phyloP scores from a whole-genome alignment of 148 eudicot genomes.

The Fagopyrum esculentum region DNA sequence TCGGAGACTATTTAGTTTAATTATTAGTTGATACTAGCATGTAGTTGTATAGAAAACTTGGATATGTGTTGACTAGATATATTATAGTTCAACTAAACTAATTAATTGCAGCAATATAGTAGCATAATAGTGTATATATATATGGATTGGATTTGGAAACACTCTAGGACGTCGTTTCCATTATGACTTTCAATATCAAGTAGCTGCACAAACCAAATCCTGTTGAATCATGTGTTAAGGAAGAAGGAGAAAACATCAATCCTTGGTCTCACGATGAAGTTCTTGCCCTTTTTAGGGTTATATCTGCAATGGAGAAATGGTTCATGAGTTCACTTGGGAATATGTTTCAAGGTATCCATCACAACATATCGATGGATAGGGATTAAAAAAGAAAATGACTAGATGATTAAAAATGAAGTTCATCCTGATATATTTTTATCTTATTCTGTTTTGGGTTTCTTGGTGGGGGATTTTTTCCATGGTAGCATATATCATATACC shows the following conservation, averaged over 20 bases:
- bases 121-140: no score
- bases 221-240: background rate
- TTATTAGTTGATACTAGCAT: no score
- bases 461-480: no score
- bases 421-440: no score
- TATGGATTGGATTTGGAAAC: no score
- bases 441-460: no score
- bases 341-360: no score
- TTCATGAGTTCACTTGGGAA: slow-evolving; percentile 77
- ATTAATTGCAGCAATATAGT: no score
- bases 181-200: background rate
- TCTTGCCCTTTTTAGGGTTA: slow-evolving; percentile 57
- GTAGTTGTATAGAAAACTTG: background rate
- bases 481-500: background rate
- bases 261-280: slow-evolving; percentile 72
- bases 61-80: background rate
- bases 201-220: background rate
- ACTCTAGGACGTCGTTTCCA: no score
- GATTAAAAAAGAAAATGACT: no score
- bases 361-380: no score
- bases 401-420: no score
- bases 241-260: slow-evolving; percentile 4
- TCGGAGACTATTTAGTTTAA: background rate
- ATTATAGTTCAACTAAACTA: background rate
- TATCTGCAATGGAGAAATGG: slow-evolving; percentile 61